phyloP scores from a whole-genome alignment of 345 rosid genomes.

The Eutrema yunnanense region DNA sequence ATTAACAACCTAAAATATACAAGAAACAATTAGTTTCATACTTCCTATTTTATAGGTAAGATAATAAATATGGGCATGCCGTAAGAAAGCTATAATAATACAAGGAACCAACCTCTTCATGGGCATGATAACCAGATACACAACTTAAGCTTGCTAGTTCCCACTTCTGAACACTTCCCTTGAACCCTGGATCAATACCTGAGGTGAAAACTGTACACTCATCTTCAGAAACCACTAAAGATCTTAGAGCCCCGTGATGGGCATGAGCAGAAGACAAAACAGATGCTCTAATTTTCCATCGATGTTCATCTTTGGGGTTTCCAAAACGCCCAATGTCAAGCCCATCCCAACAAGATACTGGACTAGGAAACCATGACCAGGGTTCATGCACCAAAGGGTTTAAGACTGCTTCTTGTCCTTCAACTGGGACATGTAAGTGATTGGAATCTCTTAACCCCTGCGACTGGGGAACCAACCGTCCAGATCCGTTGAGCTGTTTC shows the following conservation, averaged over 20 bases:
- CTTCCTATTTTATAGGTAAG: background rate
- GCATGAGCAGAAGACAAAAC: conserved; percentile 70
- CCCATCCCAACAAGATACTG: conserved; percentile 81
- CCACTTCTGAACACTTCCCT: conserved; percentile 92
- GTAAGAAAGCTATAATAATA: background rate
- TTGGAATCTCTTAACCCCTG: conserved; percentile 54
- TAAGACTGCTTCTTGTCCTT: conserved; percentile 37
- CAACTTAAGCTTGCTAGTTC: conserved; percentile 76
- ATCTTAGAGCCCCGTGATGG: conserved; percentile 81
- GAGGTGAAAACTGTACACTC: conserved; percentile 85
- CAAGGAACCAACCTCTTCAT: conserved; percentile 78
- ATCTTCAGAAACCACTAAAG: conserved; percentile 73
- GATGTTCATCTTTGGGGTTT: conserved; percentile 63
- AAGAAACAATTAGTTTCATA: conserved; percentile 30
- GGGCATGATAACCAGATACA: conserved; percentile 79
- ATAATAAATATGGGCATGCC: background rate
- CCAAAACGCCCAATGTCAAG: conserved; percentile 78
- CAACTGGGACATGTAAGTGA: conserved; percentile 43
- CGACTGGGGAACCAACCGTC: conserved; percentile 72
- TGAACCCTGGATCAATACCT: conserved; percentile 85
- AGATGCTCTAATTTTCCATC: conserved; percentile 89
- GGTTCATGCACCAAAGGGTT: conserved; percentile 56
- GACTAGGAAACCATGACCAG: conserved; percentile 94
- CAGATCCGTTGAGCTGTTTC: conserved; percentile 74
- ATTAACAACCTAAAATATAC: conserved; percentile 64